A percentile compares a stretch with the other conserved stretches of the same genome.
Evolutionary conservation across 176 grass and related monocot genomes (phyloP).

Genomic region (Canna indica): DNA sequence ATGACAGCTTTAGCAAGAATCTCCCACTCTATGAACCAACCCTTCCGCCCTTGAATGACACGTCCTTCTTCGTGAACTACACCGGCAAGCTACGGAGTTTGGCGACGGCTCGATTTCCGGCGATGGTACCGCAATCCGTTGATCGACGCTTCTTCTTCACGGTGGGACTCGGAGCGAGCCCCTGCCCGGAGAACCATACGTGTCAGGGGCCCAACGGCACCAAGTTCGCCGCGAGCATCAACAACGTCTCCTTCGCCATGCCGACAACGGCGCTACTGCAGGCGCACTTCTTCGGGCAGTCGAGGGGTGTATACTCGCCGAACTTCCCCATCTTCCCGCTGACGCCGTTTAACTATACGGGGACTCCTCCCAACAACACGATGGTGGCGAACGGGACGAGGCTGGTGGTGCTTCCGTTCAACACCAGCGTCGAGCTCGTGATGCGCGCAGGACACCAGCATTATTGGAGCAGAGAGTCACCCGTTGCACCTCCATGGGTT

Average conservation of each 20-base stretch:
- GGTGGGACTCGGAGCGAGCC: slow-evolving; percentile 47
- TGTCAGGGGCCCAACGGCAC: slow-evolving; percentile 72
- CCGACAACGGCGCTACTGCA: slow-evolving; percentile 56
- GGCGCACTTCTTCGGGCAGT: slow-evolving; percentile 60
- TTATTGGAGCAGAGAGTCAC: slow-evolving; percentile 9
- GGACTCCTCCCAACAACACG: slow-evolving; percentile 50
- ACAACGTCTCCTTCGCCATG: slow-evolving; percentile 59
- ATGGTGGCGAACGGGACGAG: slow-evolving; percentile 42
- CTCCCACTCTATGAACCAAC: slow-evolving; percentile 28
- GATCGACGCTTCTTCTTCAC: slow-evolving; percentile 61
- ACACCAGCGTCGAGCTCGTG: slow-evolving; percentile 47
- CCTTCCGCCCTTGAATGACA: slow-evolving; percentile 58
- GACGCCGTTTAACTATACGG: slow-evolving; percentile 62
- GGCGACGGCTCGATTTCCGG: slow-evolving; percentile 43
- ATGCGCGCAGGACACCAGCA: slow-evolving; percentile 15
- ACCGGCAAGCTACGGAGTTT: slow-evolving; percentile 56
- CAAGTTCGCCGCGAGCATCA: slow-evolving; percentile 47
- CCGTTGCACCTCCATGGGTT: slow-evolving; percentile 13
- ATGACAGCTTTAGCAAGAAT: slow-evolving; percentile 23
- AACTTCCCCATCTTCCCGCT: slow-evolving; percentile 46
- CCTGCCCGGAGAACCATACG: slow-evolving; percentile 45
- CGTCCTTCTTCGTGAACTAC: slow-evolving; percentile 46
- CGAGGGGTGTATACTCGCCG: slow-evolving; percentile 35
- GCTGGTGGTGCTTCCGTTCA: slow-evolving; percentile 47
- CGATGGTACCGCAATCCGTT: slow-evolving; percentile 33